phyloP scores from a whole-genome alignment of 192 early-diverging fungal species.

The Rhizophagus prolifer region DNA sequence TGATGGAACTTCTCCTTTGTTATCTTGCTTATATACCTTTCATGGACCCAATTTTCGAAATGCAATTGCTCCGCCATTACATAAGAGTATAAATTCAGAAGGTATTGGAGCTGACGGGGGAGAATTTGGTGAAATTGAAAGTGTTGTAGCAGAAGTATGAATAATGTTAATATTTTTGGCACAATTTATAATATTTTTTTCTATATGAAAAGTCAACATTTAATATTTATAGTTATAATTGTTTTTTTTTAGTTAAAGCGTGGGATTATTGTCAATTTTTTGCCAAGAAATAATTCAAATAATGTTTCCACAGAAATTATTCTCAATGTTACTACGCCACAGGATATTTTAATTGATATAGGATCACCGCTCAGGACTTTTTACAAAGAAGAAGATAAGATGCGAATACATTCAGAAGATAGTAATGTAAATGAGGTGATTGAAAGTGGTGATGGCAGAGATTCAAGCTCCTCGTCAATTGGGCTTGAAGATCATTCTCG shows the following conservation, averaged over 20 bases:
- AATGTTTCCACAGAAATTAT: constrained; percentile 30
- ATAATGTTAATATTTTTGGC: constrained; percentile 1
- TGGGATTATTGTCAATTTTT: constrained; percentile 24
- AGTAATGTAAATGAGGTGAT: constrained; percentile 27
- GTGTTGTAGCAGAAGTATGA: constrained; percentile 50
- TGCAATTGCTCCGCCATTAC: constrained; percentile 42
- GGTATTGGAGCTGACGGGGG: constrained; percentile 39
- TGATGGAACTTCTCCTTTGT: constrained; percentile 72
- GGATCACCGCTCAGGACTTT: constrained; percentile 62
- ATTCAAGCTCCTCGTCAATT: neutral
- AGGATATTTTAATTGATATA: constrained; percentile 71
- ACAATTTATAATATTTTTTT: neutral
- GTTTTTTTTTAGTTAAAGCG: constrained; percentile 22
- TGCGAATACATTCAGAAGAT: constrained; percentile 63
- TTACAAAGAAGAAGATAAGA: constrained; percentile 71
- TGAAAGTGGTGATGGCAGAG: constrained; percentile 22
- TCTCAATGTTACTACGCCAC: constrained; percentile 58
- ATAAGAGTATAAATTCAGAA: constrained; percentile 36
- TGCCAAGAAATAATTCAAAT: constrained; percentile 1
- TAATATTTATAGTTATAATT: neutral
- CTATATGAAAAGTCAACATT: neutral
- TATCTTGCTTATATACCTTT: constrained; percentile 60
- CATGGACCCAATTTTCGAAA: constrained; percentile 53
- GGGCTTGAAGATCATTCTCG: neutral
- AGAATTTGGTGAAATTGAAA: constrained; percentile 45